Base-by-base conservation (phyloP, 2,329 filamentous ascomycete genomes). In the Dendrostoma leiphaemia region DNA sequence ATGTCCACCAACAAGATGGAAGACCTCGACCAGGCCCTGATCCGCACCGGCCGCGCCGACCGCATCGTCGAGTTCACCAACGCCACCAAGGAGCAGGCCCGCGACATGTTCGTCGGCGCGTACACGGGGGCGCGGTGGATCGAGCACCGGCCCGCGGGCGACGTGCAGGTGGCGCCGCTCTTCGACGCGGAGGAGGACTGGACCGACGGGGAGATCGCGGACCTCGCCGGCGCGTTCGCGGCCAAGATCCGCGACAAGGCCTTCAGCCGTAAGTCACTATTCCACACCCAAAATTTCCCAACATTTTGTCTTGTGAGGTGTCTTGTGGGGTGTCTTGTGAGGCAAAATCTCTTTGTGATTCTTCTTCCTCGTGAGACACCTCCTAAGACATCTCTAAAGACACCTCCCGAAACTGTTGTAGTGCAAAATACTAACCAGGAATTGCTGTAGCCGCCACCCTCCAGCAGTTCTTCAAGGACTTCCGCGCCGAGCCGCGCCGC, bases 391-490 rank as follows among this genome's bases (percentile, higher is more conserved):
- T n/a, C n/a, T n/a, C n/a, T n/a, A n/a, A n/a, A n/a, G n/a, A n/a
- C n/a, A n/a, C n/a, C n/a, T n/a, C n/a, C n/a, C n/a, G n/a, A n/a
- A n/a, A n/a, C n/a, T n/a, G n/a, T n/a, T n/a, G n/a, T n/a, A n/a
- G n/a, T n/a, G n/a, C n/a, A n/a, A n/a, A n/a, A n/a, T n/a, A n/a
- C n/a, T n/a, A n/a, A n/a, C n/a, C n/a, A n/a, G n/a, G n/a, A n/a
- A n/a, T n/a, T n/a, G n/a, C n/a, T n/a, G n/a, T n/a, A n/a, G n/a
- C 54, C 6, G 54, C 54, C 9, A 17, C 54, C 13, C 31, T 57
- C 17, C 54, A 57, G 41, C 54, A 57, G 34, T 57, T 54, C 28
- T 57, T 57, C 41, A 57, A 57, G 29, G 54, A 57, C 29, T 57
- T 57, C 46, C 50, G 54, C 2, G 54, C 54, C 2, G 50, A 57